These are phyloP conservation scores for Microsporum ferrugineum DNA, from an alignment of 2,329 filamentous ascomycete species.

Conservation along the genomic window DNA sequence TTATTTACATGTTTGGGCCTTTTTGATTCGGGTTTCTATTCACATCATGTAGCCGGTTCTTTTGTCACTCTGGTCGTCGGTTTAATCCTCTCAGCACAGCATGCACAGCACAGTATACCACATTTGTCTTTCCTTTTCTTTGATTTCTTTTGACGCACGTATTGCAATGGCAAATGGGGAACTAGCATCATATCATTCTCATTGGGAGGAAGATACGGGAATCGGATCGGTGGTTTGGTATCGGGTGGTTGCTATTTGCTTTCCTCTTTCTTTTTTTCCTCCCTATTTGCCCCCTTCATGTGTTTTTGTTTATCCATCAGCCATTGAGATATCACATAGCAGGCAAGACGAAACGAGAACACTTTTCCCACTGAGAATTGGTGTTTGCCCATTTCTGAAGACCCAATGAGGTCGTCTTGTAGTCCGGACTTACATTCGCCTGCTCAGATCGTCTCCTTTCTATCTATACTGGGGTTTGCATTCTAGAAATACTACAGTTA, in stretches of 20 bases:
- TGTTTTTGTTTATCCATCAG: neutral
- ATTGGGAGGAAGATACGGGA: slow-evolving; percentile 3
- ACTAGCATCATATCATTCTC: slow-evolving; percentile 5
- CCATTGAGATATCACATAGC: neutral
- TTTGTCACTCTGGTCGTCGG: neutral
- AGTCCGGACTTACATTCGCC: no score
- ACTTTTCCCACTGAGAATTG: neutral
- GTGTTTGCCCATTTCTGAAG: no score
- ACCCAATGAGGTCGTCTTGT: no score
- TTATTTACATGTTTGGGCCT: neutral
- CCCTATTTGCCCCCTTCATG: neutral
- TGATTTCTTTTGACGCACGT: neutral
- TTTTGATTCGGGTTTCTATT: neutral
- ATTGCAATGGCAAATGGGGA: slow-evolving; percentile 1
- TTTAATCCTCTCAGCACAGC: neutral
- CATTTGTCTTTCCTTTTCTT: neutral
- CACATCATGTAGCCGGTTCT: neutral
- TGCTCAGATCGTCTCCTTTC: no score
- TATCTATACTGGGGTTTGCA: no score
- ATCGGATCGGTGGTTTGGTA: slow-evolving; percentile 4
- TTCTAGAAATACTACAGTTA: no score
- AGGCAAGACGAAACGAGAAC: slow-evolving; percentile 1
- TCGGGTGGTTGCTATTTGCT: slow-evolving; percentile 5
- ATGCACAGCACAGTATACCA: neutral
- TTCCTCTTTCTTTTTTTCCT: neutral